A percentile compares a stretch with the other conserved stretches of the same genome.
These are phyloP conservation scores for Aureobasidium leucospermi DNA, from an alignment of 2,329 filamentous ascomycete genomes.

Conservation along the genomic window DNA sequence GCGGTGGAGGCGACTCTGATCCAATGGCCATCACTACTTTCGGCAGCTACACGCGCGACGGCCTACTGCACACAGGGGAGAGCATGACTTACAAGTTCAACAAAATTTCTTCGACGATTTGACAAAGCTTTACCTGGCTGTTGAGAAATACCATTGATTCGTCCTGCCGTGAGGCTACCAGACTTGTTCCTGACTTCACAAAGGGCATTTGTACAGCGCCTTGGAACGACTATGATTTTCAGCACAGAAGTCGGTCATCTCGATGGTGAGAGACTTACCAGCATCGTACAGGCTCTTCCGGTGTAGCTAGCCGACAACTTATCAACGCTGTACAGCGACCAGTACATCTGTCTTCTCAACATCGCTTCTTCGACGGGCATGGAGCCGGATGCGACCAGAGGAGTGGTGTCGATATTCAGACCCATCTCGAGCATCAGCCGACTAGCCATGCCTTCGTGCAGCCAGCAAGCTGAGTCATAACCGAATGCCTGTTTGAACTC, in stretches of 20 bases:
- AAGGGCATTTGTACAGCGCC: neutral
- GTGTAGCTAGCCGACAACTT: neutral
- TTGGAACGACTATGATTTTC: neutral
- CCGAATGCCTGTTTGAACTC: neutral
- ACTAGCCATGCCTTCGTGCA: neutral
- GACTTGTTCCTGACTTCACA: no score
- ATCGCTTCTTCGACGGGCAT: neutral
- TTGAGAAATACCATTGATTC: neutral
- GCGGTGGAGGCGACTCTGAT: no score
- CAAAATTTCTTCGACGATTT: no score
- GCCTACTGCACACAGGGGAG: neutral
- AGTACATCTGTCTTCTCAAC: neutral
- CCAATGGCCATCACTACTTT: no score
- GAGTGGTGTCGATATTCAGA: neutral
- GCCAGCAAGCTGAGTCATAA: neutral
- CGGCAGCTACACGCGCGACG: no score
- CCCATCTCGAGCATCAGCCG: neutral
- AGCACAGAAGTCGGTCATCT: neutral
- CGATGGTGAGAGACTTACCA: neutral
- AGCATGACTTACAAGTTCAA: no score
- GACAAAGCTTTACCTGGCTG: no score
- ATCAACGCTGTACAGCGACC: neutral
- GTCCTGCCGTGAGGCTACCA: no score
- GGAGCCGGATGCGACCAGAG: neutral
- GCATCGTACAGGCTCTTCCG: neutral